These are phyloP conservation scores for Entomortierella chlamydospora DNA, from an alignment of 192 early-diverging fungal genomes.

Conservation along the genomic window DNA sequence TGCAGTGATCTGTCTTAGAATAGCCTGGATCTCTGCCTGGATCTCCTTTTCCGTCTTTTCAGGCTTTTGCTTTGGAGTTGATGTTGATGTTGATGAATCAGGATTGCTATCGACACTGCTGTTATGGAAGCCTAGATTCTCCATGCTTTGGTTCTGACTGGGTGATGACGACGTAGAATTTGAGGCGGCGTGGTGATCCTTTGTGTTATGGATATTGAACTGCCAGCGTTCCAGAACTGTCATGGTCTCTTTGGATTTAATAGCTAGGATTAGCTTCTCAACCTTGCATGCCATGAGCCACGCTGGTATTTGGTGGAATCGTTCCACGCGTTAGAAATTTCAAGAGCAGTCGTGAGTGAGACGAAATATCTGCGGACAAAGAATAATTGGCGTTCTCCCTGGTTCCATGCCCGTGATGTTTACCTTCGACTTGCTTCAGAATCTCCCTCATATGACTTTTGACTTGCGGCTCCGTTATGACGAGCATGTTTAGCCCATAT, in stretches of 20 bases:
- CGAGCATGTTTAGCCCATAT: conserved; percentile 87
- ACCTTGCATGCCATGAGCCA: conserved; percentile 84
- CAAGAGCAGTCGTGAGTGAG: not conserved
- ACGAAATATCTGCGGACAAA: not conserved
- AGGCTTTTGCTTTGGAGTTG: conserved; percentile 13
- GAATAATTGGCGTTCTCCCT: too few species aligned
- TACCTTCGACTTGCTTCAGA: conserved; percentile 85
- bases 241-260: conserved; percentile 85
- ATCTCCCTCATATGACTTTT: conserved; percentile 81
- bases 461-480: conserved; percentile 80
- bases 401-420: too few species aligned
- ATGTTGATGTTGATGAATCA: not conserved
- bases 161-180: conserved; percentile 2
- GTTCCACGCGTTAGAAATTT: not conserved
- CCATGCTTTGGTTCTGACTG: not conserved
- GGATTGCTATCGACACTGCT: not conserved
- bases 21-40: conserved; percentile 84
- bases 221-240: conserved; percentile 94
- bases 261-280: conserved; percentile 86
- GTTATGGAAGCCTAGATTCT: conserved; percentile 2
- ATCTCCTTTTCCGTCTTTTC: conserved; percentile 73
- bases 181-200: conserved; percentile 47
- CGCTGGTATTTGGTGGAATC: conserved; percentile 50
- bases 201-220: conserved; percentile 87
- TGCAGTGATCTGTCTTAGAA: conserved; percentile 92